phyloP scores from a whole-genome alignment of 768 basidiomycete species.

The Calocera cornea region DNA sequence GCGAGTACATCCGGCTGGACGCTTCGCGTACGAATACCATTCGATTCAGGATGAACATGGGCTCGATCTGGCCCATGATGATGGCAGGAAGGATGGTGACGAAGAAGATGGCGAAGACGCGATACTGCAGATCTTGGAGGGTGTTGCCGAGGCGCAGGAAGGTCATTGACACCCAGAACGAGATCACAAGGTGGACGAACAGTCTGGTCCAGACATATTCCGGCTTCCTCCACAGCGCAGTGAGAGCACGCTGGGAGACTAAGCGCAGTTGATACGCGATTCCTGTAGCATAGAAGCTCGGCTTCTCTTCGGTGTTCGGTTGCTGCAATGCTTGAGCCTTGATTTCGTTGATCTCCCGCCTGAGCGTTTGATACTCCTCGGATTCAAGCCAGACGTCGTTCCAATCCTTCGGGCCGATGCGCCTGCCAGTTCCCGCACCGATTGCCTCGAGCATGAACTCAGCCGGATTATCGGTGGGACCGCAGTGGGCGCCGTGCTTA shows the following conservation, averaged over 20 bases:
- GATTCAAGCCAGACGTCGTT: slow-evolving; percentile 41
- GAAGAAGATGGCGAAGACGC: slow-evolving; percentile 62
- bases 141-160: slow-evolving; percentile 62
- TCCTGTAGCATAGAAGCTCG: slow-evolving; percentile 51
- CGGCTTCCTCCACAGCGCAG: slow-evolving; percentile 67
- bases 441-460: slow-evolving; percentile 65
- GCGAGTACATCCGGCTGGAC: slow-evolving; percentile 73
- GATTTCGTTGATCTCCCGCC: too few relatives aligned
- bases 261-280: slow-evolving; percentile 59
- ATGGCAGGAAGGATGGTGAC: slow-evolving; percentile 54
- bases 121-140: slow-evolving; percentile 57
- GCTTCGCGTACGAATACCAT: slow-evolving; percentile 35
- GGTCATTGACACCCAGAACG: slow-evolving; percentile 59
- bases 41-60: slow-evolving; percentile 66
- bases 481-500: slow-evolving; percentile 58
- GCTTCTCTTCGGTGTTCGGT: slow-evolving; percentile 30
- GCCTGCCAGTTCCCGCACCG: slow-evolving; percentile 56
- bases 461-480: slow-evolving; percentile 56
- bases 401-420: slow-evolving; percentile 45
- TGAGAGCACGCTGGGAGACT: slow-evolving; percentile 53
- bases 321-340: slow-evolving; percentile 35
- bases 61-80: slow-evolving; percentile 69
- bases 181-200: slow-evolving; percentile 58
- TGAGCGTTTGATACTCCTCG: slow-evolving; percentile 40
- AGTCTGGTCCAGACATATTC: slow-evolving; percentile 79